Base-by-base conservation (phyloP, 257 asterid species). In the Prunella vulgaris region DNA sequence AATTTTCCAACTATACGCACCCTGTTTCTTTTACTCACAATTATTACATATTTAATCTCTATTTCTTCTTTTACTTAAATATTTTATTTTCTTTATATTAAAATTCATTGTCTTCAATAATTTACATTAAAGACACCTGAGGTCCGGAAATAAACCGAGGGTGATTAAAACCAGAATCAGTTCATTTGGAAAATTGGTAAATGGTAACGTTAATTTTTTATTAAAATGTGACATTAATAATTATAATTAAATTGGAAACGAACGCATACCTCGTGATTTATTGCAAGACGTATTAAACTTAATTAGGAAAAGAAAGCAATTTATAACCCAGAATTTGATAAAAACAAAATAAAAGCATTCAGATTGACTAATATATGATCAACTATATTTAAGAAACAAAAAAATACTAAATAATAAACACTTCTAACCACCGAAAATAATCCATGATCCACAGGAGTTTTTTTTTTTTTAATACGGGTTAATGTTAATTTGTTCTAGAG, bases 1-100 rank as follows among this genome's bases (percentile, higher is more conserved):
- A 58, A 56, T 52, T 56, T 69, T 73, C 73, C 64, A 78, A 73
- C 82, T 21, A 25, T 44, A 65, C 64, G 44, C 76, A 52, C 65
- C 71, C 14, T 25, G 65, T 28, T 44, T 69, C 40, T 76, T 77
- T 40, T 21, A 71, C 48, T 38, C 73, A 7, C 38, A 64, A 15
- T 59, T 49, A 28, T 30, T 12, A 13, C 61, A 17, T 14, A n/a
- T 18, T 69, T n/a, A 10, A 35, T 35, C 58, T 58, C 64, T 25
- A 61, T 40, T 52, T 17, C 15, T 44, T 10, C 27, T 27, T 52
- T 49, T 1, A 61, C 12, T 22, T 24, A 27, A 9, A 25, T 2
- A 37, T 7, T 37, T 10, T 52, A 6, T 53, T 35, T 32, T 42
- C 10, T 28, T 30, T 6, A 25, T 25, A 25, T 25, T 49, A 0